These are phyloP conservation scores for Salix suchowensis DNA, from an alignment of 345 rosid genomes.

Conservation along the genomic window DNA sequence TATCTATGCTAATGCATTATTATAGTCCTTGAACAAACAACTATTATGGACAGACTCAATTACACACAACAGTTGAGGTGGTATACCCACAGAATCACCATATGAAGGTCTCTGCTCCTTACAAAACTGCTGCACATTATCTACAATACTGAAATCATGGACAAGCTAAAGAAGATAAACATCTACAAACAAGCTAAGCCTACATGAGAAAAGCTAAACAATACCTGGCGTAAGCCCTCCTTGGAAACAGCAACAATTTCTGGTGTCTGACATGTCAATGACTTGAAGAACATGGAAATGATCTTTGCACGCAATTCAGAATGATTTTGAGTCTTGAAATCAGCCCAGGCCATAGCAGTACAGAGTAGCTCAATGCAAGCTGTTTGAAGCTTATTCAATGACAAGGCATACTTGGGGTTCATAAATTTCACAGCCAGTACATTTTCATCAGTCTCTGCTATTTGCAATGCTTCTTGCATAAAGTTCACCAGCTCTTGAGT, in stretches of 20 bases:
- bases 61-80: background rate
- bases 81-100: background rate
- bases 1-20: background rate
- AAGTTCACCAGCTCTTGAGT: conserved; percentile 93
- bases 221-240: conserved; percentile 97
- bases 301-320: conserved; percentile 85
- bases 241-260: conserved; percentile 98
- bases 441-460: conserved; percentile 96
- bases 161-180: background rate
- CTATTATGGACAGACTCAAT: background rate
- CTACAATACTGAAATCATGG: background rate
- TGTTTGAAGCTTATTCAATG: conserved; percentile 81
- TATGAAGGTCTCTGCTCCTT: background rate
- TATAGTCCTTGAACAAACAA: background rate
- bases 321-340: conserved; percentile 79
- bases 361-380: conserved; percentile 97
- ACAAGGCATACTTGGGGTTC: conserved; percentile 81
- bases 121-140: background rate
- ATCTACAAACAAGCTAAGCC: background rate
- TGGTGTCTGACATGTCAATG: conserved; percentile 85
- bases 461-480: conserved; percentile 97
- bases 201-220: conserved; percentile 14
- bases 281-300: conserved; percentile 97
- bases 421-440: conserved; percentile 80
- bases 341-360: conserved; percentile 98